Percentiles rank a stretch among this genome's conserved stretches.
These are phyloP conservation scores for Colletotrichum gigasporum DNA, from an alignment of 2,329 filamentous ascomycete species.

Conservation along the genomic window DNA sequence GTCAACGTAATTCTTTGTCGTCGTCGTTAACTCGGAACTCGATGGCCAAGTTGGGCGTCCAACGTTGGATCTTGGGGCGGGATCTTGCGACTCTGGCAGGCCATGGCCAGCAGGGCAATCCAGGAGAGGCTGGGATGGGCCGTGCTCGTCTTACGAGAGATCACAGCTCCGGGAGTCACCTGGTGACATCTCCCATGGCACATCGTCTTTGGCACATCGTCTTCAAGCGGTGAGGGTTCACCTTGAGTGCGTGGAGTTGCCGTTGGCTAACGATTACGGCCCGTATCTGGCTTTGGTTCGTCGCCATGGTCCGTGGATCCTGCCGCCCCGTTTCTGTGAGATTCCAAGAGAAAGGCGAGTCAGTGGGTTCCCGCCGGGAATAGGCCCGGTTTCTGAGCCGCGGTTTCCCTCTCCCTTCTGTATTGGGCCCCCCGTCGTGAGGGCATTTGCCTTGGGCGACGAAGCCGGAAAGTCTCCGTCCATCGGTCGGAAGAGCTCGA, in stretches of 20 bases:
- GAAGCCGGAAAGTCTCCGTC: conserved; percentile 24
- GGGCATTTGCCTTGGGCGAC: background rate
- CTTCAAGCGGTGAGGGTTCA: conserved; percentile 30
- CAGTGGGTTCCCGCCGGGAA: conserved; percentile 15
- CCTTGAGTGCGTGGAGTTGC: conserved; percentile 19
- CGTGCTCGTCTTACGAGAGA: conserved; percentile 15
- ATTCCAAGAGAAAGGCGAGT: conserved; percentile 21
- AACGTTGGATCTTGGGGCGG: conserved; percentile 11
- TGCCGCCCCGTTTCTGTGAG: conserved; percentile 18
- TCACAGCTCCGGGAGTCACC: conserved; percentile 5
- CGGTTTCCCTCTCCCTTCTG: conserved; percentile 12
- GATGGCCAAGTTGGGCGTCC: background rate
- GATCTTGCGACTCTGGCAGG: background rate
- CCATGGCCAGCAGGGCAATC: conserved; percentile 3
- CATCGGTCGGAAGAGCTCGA: conserved; percentile 23
- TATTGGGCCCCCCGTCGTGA: conserved; percentile 11
- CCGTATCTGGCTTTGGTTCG: conserved; percentile 23
- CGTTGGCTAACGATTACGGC: conserved; percentile 30
- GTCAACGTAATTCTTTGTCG: conserved; percentile 10
- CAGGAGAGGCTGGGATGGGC: conserved; percentile 12
- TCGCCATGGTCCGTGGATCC: background rate
- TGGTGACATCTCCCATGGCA: conserved; percentile 25
- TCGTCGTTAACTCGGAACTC: background rate
- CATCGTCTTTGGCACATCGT: conserved; percentile 23
- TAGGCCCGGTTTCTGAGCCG: conserved; percentile 21